Evolutionary conservation across 1,284 basidiomycete genomes (phyloP).

Genomic region (Mrakiaceae sp.): DNA sequence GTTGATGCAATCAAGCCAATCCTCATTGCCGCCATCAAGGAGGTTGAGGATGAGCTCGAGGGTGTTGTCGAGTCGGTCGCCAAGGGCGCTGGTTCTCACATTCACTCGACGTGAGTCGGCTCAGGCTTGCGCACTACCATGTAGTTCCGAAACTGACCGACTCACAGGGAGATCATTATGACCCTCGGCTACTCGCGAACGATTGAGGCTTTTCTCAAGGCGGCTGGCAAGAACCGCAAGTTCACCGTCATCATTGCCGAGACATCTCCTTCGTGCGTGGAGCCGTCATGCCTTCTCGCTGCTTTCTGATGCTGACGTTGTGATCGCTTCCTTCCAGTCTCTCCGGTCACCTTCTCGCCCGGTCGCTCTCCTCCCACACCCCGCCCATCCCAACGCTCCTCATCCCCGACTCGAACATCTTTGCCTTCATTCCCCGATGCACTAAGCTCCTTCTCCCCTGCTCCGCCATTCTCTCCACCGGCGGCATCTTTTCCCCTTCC

Average conservation of each 20-base stretch:
- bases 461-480: conserved; percentile 77
- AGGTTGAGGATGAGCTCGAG: conserved; percentile 90
- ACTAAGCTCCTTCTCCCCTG: conserved; percentile 39
- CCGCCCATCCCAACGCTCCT: conserved; percentile 82
- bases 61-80: conserved; percentile 91
- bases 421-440: conserved; percentile 89
- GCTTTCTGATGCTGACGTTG: not conserved
- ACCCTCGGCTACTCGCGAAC: conserved; percentile 91
- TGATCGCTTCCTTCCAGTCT: conserved; percentile 43
- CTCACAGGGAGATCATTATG: conserved; percentile 76
- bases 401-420: conserved; percentile 88
- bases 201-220: conserved; percentile 85
- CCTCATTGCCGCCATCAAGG: conserved; percentile 81
- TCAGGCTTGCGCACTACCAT: not conserved
- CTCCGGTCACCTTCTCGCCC: conserved; percentile 74
- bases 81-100: conserved; percentile 88
- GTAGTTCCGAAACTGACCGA: not conserved
- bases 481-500: conserved; percentile 79
- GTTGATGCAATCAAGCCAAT: conserved; percentile 35
- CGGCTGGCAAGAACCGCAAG: conserved; percentile 79
- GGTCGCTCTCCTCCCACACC: conserved; percentile 45
- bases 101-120: conserved; percentile 79
- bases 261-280: conserved; percentile 71
- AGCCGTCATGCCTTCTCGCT: conserved; percentile 9
- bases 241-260: conserved; percentile 96